These are phyloP conservation scores for Chaetomium sp. DNA, from an alignment of 2,329 filamentous ascomycete genomes.

Conservation along the genomic window DNA sequence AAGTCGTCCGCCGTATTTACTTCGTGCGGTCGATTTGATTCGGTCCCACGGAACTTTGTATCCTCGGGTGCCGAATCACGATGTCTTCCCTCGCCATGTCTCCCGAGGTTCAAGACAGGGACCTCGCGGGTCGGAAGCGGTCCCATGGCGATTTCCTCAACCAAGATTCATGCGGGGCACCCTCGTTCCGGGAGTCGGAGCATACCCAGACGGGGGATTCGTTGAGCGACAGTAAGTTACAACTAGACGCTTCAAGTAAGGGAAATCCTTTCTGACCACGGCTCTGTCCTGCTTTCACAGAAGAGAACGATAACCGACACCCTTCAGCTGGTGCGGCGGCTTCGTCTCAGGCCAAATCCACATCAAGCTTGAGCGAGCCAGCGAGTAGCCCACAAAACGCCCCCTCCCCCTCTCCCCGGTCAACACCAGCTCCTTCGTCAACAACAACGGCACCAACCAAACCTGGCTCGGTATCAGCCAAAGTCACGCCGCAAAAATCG, in stretches of 20 bases:
- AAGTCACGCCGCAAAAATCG: constrained; percentile 11
- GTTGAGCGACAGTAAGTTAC: constrained; percentile 16
- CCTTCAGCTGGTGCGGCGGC: background rate
- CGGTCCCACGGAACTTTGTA: background rate
- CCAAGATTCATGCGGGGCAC: constrained; percentile 5
- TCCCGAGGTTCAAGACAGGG: constrained; percentile 14
- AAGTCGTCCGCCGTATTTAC: background rate
- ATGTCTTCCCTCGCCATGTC: constrained; percentile 21
- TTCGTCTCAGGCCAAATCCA: constrained; percentile 21
- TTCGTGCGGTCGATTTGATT: background rate
- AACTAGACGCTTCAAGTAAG: background rate
- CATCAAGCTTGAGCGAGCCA: constrained; percentile 36
- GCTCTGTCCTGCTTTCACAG: background rate
- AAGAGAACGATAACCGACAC: constrained; percentile 16
- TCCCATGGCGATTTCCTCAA: constrained; percentile 18
- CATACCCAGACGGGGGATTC: constrained; percentile 5
- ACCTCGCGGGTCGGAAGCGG: constrained; percentile 16
- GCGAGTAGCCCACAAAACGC: constrained; percentile 35
- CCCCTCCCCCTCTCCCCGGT: constrained; percentile 32
- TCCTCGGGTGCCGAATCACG: background rate
- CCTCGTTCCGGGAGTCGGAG: background rate
- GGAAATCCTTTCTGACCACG: background rate
- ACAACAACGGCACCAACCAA: background rate
- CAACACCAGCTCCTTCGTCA: constrained; percentile 22
- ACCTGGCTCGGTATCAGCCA: background rate